These are phyloP conservation scores for Alternaria longipes DNA, from an alignment of 2,329 filamentous ascomycete genomes.

Conservation along the genomic window DNA sequence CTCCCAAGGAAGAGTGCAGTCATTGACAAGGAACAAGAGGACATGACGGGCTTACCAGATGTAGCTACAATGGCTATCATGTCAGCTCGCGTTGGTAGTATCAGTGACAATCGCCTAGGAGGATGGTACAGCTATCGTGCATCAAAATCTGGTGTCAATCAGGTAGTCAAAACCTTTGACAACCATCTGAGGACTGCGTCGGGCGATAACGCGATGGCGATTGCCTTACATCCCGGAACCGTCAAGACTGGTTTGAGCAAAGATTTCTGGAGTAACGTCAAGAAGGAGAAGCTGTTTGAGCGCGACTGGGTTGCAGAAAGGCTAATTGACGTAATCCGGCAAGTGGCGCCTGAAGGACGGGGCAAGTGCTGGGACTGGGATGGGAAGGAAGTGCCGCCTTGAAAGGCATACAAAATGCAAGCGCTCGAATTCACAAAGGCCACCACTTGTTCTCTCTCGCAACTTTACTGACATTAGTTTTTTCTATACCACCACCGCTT, in stretches of 20 bases:
- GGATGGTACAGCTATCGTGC: slow-evolving; percentile 86
- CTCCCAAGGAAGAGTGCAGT: slow-evolving; percentile 65
- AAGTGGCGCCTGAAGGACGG: slow-evolving; percentile 65
- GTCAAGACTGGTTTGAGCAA: slow-evolving; percentile 77
- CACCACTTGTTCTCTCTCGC: neutral
- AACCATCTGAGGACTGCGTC: slow-evolving; percentile 67
- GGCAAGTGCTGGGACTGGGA: slow-evolving; percentile 54
- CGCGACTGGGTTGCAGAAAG: slow-evolving; percentile 72
- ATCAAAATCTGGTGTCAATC: slow-evolving; percentile 78
- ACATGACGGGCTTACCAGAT: slow-evolving; percentile 50
- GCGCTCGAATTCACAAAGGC: neutral
- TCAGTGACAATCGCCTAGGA: slow-evolving; percentile 74
- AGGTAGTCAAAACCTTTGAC: slow-evolving; percentile 76
- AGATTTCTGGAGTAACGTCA: slow-evolving; percentile 74
- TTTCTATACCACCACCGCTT: neutral
- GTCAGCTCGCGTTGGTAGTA: slow-evolving; percentile 80
- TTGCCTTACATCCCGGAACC: slow-evolving; percentile 82
- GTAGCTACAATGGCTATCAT: slow-evolving; percentile 76
- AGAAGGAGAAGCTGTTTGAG: slow-evolving; percentile 70
- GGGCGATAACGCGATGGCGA: slow-evolving; percentile 70
- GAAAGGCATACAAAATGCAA: slow-evolving; percentile 18
- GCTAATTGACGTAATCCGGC: slow-evolving; percentile 70
- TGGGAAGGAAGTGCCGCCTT: slow-evolving; percentile 51
- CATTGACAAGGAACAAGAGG: slow-evolving; percentile 11
- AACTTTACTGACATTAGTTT: neutral